phyloP scores from a whole-genome alignment of 805 yeast genomes.

The Metschnikowia kofuensis region DNA sequence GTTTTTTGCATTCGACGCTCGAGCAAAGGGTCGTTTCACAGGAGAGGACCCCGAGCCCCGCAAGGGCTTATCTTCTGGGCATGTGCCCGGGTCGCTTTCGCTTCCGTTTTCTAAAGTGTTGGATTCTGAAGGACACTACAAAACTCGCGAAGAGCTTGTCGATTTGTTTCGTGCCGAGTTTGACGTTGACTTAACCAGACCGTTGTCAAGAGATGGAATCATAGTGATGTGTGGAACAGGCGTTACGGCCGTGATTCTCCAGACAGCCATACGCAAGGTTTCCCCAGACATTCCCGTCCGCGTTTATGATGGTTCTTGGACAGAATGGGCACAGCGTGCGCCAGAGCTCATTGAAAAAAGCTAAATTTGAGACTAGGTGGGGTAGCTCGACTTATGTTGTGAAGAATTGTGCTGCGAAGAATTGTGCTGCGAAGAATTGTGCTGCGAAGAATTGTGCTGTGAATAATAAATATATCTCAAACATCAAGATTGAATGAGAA shows the following conservation, averaged over 20 bases:
- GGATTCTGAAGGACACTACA: conserved; percentile 47
- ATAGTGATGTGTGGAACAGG: conserved; percentile 96
- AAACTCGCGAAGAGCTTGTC: conserved; percentile 44
- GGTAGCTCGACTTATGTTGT: too few relatives aligned
- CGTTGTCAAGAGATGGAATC: conserved; percentile 52
- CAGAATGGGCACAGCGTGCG: conserved; percentile 81
- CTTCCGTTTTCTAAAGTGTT: conserved; percentile 71
- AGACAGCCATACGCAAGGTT: conserved; percentile 55
- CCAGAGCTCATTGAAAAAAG: conserved; percentile 52
- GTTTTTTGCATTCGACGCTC: conserved; percentile 73
- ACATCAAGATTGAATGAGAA: too few relatives aligned
- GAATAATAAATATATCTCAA: too few relatives aligned
- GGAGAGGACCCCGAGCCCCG: conserved; percentile 89
- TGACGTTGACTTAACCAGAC: conserved; percentile 28
- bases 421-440: too few relatives aligned
- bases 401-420: too few relatives aligned
- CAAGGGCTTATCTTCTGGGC: conserved; percentile 85
- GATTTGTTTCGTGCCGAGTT: conserved; percentile 41
- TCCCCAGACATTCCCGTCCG: conserved; percentile 36
- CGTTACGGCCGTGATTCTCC: conserved; percentile 87
- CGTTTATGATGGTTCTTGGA: conserved; percentile 80
- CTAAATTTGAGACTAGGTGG: background rate
- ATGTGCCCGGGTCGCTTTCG: conserved; percentile 75
- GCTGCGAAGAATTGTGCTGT: background rate
- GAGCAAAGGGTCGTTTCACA: conserved; percentile 69